Base-by-base conservation (phyloP, 78 protist genomes). In the Anaeramoeba flamelloides region DNA sequence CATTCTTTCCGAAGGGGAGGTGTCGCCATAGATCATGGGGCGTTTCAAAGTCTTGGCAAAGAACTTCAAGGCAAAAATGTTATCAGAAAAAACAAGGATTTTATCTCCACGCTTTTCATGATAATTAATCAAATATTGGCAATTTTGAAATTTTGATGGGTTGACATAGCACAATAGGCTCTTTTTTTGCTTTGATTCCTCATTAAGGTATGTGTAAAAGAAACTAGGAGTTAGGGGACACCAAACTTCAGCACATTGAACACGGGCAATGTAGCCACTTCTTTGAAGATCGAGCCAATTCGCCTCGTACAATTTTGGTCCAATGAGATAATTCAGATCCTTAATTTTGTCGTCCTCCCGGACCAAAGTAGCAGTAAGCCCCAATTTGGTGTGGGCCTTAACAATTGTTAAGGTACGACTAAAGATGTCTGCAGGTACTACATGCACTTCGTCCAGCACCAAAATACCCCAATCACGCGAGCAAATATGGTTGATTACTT, bases 301-400 rank as follows among this genome's bases (percentile, higher is more conserved):
- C 1, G 99, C 99, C 64, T 97, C 99, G 87, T 97, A 98, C 78
- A 98, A 88, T 84, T 97, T 98, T 32, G 99, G 99, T 1, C 99
- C 99, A 76, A 97, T 89, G 38, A 95, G 86, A 78, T 78, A 90
- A 77, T 85, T 84, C n/a, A 98, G 88, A 36, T 96, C 97, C 17
- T 36, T 84, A 78, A 94, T 93, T 82, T 82, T 82, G 40, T 90
- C 93, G 83, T 98, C 99, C 80, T 98, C 99, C 22, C 99, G 88
- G 30, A 95, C 83, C 4, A 83, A 85, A 34, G 91, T 86, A 33
- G 90, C 91, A n/a, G 99, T 96, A 3, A 98, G 89, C 0, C 99
- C 99, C 33, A 98, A 87, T 82, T 93, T 96, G 83, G 94, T 89
- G 84, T 93, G 96, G 1, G 98, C 89, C 38, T 81, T 31, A 2